phyloP scores from a whole-genome alignment of 139 green algal species.

The Chlamydomonas sphaeroides region DNA sequence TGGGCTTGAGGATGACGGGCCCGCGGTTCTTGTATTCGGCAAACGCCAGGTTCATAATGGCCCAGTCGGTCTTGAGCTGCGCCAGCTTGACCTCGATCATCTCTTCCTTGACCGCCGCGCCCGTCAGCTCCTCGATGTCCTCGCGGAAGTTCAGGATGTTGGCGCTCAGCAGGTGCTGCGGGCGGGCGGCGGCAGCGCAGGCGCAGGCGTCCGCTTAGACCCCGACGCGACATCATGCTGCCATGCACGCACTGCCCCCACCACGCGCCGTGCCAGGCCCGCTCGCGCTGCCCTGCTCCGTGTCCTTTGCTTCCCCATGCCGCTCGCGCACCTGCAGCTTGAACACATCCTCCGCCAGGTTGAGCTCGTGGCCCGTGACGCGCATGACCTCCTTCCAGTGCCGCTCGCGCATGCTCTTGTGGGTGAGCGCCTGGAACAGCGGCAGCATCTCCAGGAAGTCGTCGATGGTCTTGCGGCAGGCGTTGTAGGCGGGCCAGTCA shows the following conservation, averaged over 20 bases:
- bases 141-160: conserved; percentile 80
- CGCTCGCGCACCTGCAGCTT: conserved; percentile 75
- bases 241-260: too few relatives aligned
- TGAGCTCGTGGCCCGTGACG: conserved; percentile 80
- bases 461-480: conserved; percentile 89
- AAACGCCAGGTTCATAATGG: conserved; percentile 87
- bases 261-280: too few relatives aligned
- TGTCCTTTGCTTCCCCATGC: too few relatives aligned
- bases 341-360: conserved; percentile 89
- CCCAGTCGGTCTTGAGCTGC: conserved; percentile 70
- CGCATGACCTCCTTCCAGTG: conserved; percentile 90
- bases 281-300: neutral
- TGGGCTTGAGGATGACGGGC: conserved; percentile 87
- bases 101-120: conserved; percentile 91
- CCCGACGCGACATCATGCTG: too few relatives aligned
- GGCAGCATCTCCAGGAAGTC: conserved; percentile 92
- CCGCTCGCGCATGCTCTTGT: conserved; percentile 78
- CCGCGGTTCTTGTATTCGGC: conserved; percentile 92
- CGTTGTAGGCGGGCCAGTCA: conserved; percentile 91
- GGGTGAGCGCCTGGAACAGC: conserved; percentile 83
- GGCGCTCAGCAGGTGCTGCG: conserved; percentile 86
- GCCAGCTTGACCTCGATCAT: conserved; percentile 88
- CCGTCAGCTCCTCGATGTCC: conserved; percentile 90
- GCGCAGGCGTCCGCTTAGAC: too few relatives aligned
- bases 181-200: too few relatives aligned